Evolutionary conservation across 1,284 basidiomycete species (phyloP), one percentile per base, ranked within the genome.

Genomic region (Omphalotus olearius): DNA sequence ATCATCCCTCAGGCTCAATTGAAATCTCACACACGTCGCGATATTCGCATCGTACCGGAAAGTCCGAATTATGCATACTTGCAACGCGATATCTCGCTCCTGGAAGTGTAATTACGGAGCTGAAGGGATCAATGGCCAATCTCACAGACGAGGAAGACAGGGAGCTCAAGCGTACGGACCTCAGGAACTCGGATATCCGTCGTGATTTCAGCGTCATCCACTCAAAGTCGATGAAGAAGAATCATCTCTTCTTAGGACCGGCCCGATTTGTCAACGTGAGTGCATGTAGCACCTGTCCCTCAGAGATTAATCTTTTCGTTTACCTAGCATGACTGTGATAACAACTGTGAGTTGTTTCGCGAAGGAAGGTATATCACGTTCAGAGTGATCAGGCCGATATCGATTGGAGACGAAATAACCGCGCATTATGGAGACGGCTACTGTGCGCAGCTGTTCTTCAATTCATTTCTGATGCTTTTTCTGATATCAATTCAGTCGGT

Each of bases 241-340:
- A 93, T 62, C 90, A 94, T 72, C 75, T 96, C 58, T 88, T 96
- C 71, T 74, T 96, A 59, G 93, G 93, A 1, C 93, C 93, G 45
- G 93, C 93, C 64, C 84, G 93, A 59, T 96, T 96, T 71, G 91
- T 95, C 56, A 96, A 96, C 65, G 91, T 93, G 69, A 78, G 89
- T 72, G 48, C 53, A 60, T 54, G 45, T 43, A 18, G 39, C 47
- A 37, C 40, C 20, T 50, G 18, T 23, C 5, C 54, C 57, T 38
- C 57, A 54, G 30, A 9, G 5, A 54, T 52, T 54, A 41, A 47
- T 50, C 45, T 51, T 53, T 51, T 38, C 57, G 62, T 55, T 40
- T 57, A 58, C 54, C 56, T 66, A 93, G 88, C 92, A 95, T 64
- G 93, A 95, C 65, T 95, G 93, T 68, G 82, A 91, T 54, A 89